Evolutionary conservation across 2,329 filamentous ascomycete genomes (phyloP).

Genomic region (Lithohypha guttulata): DNA sequence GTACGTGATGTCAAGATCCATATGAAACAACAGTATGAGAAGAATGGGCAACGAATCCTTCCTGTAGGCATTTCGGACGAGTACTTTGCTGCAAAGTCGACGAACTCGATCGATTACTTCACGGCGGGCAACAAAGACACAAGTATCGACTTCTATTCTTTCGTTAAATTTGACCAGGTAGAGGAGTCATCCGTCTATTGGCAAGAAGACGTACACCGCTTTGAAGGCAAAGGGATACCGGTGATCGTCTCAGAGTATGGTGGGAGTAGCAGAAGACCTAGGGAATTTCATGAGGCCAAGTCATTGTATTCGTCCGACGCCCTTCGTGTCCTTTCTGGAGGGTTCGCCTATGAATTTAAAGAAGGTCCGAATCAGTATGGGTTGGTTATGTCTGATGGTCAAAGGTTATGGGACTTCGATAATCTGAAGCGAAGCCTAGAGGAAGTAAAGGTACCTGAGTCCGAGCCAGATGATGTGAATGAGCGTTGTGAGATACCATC

Average conservation of each 20-base stretch:
- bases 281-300: constrained; percentile 66
- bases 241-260: constrained; percentile 92
- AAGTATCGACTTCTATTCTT: constrained; percentile 29
- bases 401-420: constrained; percentile 14
- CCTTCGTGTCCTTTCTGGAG: constrained; percentile 85
- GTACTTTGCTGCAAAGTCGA: constrained; percentile 23
- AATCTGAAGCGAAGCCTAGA: constrained; percentile 1
- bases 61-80: constrained; percentile 60
- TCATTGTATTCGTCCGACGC: constrained; percentile 72
- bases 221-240: constrained; percentile 39
- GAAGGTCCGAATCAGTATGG: constrained; percentile 67
- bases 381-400: constrained; percentile 53
- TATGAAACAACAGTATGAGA: constrained; percentile 22
- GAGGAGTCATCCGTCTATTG: not conserved
- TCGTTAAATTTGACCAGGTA: constrained; percentile 59
- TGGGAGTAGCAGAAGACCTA: constrained; percentile 61
- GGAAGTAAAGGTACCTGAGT: not conserved
- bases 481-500: not conserved
- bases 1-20: constrained; percentile 65
- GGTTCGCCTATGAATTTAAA: constrained; percentile 88
- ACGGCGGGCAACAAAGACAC: constrained; percentile 6
- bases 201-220: not conserved
- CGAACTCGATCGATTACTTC: constrained; percentile 7
- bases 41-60: constrained; percentile 50
- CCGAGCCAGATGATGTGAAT: not conserved